These are phyloP conservation scores for Arthrobotrys entomopaga DNA, from an alignment of 2,329 filamentous ascomycete genomes.

Conservation along the genomic window DNA sequence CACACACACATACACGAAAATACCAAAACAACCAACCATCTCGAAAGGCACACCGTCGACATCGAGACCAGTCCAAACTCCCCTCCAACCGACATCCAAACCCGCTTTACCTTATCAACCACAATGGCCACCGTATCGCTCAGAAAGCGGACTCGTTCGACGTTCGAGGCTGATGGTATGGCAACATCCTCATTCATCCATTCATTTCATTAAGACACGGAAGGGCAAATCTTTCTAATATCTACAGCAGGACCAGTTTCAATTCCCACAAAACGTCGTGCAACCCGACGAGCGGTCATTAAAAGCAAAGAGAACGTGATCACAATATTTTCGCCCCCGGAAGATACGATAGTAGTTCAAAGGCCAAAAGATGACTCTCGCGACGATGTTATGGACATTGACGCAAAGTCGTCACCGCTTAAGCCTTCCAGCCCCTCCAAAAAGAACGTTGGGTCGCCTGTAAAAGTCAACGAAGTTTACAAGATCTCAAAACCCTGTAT, in stretches of 20 bases:
- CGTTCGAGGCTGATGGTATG: constrained; percentile 49
- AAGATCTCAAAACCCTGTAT: constrained; percentile 48
- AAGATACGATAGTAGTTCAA: constrained; percentile 15
- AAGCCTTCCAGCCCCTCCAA: constrained; percentile 52
- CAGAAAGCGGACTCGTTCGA: constrained; percentile 41
- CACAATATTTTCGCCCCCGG: constrained; percentile 30
- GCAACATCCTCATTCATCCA: neutral
- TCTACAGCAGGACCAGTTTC: constrained; percentile 2
- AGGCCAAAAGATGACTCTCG: constrained; percentile 5
- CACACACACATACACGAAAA: constrained; percentile 12
- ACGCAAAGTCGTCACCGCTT: constrained; percentile 39
- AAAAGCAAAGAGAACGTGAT: constrained; percentile 47
- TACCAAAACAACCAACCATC: neutral
- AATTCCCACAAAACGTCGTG: constrained; percentile 47
- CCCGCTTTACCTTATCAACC: constrained; percentile 13
- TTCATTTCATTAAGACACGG: neutral
- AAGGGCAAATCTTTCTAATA: neutral
- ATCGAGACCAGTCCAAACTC: neutral
- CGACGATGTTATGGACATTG: constrained; percentile 51
- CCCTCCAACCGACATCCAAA: constrained; percentile 1
- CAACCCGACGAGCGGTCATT: constrained; percentile 33
- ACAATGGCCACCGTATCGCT: constrained; percentile 36
- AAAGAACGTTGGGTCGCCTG: constrained; percentile 48
- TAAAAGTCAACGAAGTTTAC: constrained; percentile 44
- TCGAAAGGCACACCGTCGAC: constrained; percentile 8